Base-by-base conservation (phyloP, 192 early-diverging fungal genomes). In the Diversispora eburnea region DNA sequence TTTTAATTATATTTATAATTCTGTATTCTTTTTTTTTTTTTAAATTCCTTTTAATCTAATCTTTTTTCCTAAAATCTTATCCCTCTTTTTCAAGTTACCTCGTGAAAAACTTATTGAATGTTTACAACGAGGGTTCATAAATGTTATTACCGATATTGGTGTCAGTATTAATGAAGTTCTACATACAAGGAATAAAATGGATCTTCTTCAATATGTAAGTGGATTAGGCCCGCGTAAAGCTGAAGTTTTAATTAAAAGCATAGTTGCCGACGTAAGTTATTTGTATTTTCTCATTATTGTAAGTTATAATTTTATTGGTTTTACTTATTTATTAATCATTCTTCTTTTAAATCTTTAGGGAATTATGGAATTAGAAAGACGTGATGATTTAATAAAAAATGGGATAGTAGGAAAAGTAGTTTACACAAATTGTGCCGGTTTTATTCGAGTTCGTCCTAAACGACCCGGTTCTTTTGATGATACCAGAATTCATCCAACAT, bases 151-250 rank as follows among this genome's bases (percentile, higher is more conserved):
- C 70, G 77, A 78, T 45, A 80, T 87, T 19, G 97, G 97, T 67
- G 92, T 99, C 20, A 93, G 97, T 80, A 89, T 99, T 58, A 98
- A 98, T 76, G 85, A 80, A 5, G 91, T 90, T 0, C 85, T 91
- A 0, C 76, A 81, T 15, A 83, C 85, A 12, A 80, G 88, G 22
- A 93, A 98, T 74, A 81, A 84, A 68, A 81, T 88, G 0, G 75
- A 83, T 22, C 83, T 89, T n/a, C 83, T 99, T 41, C 91, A 92
- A 70, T 98, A 94, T 72, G 92, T 98, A 12, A 87, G 91, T 72
- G 97, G 97, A 17, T 83, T 99, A 55, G 97, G 97, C 5, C 93
- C 95, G 41, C 83, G 97, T 69, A 99, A 99, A 80, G 95, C 93
- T 0, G 87, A 91, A 45, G 88, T 83, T 56, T 84, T 97, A 43